Conservation (phyloP, 768 basidiomycete species). For the Neoboletus magnificus region DNA sequence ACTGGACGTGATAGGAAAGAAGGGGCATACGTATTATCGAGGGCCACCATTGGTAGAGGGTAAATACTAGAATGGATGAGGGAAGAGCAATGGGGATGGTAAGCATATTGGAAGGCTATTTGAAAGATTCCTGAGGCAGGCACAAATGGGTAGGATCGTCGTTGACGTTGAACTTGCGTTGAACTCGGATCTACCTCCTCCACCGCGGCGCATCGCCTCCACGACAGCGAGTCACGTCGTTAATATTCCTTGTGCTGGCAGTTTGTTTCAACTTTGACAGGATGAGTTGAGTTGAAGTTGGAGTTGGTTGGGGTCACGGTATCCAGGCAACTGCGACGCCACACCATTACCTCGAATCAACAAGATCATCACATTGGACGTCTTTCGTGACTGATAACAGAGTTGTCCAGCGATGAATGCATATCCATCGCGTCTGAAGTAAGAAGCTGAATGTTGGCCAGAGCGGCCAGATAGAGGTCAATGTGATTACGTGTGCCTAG, state of each 20-base stretch:
- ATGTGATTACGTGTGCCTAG: too few species aligned
- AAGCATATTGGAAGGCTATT: not conserved
- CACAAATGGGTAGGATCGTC: not conserved
- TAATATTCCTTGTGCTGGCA: too few species aligned
- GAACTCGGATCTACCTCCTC: too few species aligned
- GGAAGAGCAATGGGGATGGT: not conserved
- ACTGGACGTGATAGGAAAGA: not conserved
- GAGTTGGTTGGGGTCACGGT: too few species aligned
- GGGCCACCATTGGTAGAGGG: slow-evolving; percentile 4
- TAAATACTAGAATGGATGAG: not conserved
- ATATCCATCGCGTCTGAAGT: not conserved
- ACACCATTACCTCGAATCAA: not conserved
- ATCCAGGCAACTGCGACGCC: too few species aligned
- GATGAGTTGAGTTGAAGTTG: not conserved
- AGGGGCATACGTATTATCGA: slow-evolving; percentile 36
- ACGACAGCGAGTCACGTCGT: too few species aligned
- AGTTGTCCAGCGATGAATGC: not conserved
- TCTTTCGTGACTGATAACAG: not conserved
- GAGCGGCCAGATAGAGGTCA: too few species aligned
- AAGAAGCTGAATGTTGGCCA: not conserved
- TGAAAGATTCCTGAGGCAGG: not conserved
- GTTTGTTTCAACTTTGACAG: too few species aligned
- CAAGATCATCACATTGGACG: not conserved
- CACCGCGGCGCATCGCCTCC: too few species aligned
- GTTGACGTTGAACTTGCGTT: too few species aligned